These are phyloP conservation scores for Exophiala viscosa DNA, from an alignment of 2,329 filamentous ascomycete species.

Conservation along the genomic window DNA sequence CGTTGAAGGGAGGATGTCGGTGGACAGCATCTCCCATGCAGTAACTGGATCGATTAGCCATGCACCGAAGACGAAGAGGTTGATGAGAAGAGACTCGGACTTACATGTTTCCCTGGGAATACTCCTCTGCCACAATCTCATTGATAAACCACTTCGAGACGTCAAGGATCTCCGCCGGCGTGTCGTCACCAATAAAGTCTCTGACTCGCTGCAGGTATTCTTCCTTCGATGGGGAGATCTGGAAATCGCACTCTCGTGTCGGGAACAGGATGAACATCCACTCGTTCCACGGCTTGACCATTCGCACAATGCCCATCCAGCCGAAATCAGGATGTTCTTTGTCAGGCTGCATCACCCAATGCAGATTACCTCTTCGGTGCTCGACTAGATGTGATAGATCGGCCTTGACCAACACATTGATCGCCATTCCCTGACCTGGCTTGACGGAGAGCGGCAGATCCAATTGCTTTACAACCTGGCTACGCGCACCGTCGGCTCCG, in stretches of 20 bases:
- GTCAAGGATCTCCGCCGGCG: constrained; percentile 48
- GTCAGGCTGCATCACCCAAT: constrained; percentile 58
- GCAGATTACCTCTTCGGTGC: constrained; percentile 54
- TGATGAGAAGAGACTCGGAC: too few species aligned
- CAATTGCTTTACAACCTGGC: constrained; percentile 45
- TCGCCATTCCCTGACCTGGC: constrained; percentile 47
- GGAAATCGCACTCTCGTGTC: too few species aligned
- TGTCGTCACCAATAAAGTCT: constrained; percentile 54
- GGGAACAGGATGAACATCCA: constrained; percentile 59
- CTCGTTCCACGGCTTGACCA: constrained; percentile 62
- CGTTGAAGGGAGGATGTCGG: constrained; percentile 35
- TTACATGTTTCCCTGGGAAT: constrained; percentile 48
- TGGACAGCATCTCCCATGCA: constrained; percentile 35
- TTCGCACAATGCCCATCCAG: constrained; percentile 50
- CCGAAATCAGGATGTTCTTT: constrained; percentile 49
- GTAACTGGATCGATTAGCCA: too few species aligned
- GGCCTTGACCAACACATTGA: constrained; percentile 48
- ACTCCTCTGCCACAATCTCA: constrained; percentile 56
- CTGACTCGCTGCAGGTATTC: constrained; percentile 25
- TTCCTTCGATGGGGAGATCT: too few species aligned
- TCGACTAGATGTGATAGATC: constrained; percentile 51
- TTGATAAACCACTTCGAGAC: constrained; percentile 58
- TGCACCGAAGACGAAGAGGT: too few species aligned
- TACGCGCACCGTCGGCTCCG: constrained; percentile 54
- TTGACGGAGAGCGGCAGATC: constrained; percentile 44